Evolutionary conservation across 805 yeast genomes (phyloP), one percentile per base, ranked within the genome.

Genomic region (Lipomyces mesembrius): DNA sequence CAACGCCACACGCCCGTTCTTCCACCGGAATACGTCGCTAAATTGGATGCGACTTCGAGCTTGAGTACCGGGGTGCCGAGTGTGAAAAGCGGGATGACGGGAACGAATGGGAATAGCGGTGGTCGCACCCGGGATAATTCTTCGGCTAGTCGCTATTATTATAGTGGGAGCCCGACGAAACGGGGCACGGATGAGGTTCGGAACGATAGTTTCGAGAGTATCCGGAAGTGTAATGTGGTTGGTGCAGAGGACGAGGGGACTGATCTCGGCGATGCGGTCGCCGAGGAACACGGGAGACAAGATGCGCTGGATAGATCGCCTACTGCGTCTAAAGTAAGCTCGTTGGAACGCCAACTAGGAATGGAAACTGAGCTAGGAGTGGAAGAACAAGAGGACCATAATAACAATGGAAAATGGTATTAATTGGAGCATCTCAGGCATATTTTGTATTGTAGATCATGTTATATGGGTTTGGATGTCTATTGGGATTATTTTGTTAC

Each of bases 21-120:
- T 58, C 94, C 97, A 0, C 78, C 86, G 25, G 86, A 85, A 20
- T 81, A 92, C 12, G 78, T 88, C 64, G 97, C 91, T 74, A 86
- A 85, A 62, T 79, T 91, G 46, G 96, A 90, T 71, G 90, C 71
- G 2, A 65, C 71, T n/a, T 67, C 71, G 29, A 67, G 71, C 39
- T 43, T 67, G 51, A 67, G 68, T 29, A 67, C 71, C 7, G 68
- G 71, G 8, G 66, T 59, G 22, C 68, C 69, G 39, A 67, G 71
- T 39, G 49, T 67, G 46, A 61, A 55, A 58, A 64, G 68, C 22
- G 69, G 69, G 25, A 49, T 64, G 56, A 58, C 65, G 11, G 67
- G 69, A n/a, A 12, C 20, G 12, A 61, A 61, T 9, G 62, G 58
- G 5, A 43, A 60, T 17, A 27, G 43, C 39, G 63, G 35, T 17